A percentile compares a stretch with the other conserved stretches of the same genome.
These are phyloP conservation scores for Chaetomiaceae sp. DNA, from an alignment of 2,329 filamentous ascomycete genomes.

Conservation along the genomic window DNA sequence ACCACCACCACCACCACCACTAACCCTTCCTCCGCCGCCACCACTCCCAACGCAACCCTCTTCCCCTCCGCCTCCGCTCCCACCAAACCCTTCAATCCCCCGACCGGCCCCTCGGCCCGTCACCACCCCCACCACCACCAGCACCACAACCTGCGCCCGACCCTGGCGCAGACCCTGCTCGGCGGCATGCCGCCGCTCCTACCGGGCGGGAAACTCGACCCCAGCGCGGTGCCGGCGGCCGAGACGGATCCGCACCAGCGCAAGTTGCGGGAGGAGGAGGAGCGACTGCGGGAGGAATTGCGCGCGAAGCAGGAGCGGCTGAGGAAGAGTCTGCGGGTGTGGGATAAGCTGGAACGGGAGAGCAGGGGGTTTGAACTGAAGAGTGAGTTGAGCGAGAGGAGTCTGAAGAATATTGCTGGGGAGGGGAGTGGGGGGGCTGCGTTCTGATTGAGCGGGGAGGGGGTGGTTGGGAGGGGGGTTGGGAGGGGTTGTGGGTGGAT, in stretches of 20 bases:
- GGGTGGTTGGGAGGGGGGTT: background rate
- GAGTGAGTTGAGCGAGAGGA: conserved; percentile 51
- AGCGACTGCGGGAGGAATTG: conserved; percentile 49
- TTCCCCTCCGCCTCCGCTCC: conserved; percentile 31
- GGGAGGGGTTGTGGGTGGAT: background rate
- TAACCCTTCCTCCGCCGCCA: conserved; percentile 54
- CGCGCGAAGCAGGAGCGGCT: conserved; percentile 49
- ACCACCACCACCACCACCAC: conserved; percentile 43
- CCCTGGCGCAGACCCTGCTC: conserved; percentile 47
- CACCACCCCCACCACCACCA: too few species aligned
- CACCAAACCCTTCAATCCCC: conserved; percentile 49
- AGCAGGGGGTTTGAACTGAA: conserved; percentile 48
- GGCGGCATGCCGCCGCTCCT: conserved; percentile 46
- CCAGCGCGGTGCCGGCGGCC: conserved; percentile 39
- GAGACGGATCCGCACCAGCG: conserved; percentile 50
- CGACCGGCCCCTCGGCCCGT: conserved; percentile 48
- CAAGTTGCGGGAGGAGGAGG: conserved; percentile 52
- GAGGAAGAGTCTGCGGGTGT: conserved; percentile 45
- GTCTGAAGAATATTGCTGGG: conserved; percentile 50
- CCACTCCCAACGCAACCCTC: background rate
- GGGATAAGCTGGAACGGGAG: conserved; percentile 51
- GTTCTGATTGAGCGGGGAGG: conserved; percentile 41
- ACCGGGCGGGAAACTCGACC: conserved; percentile 50
- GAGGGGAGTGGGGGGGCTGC: conserved; percentile 50
- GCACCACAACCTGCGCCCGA: conserved; percentile 33